Base-by-base conservation (phyloP, 2,329 filamentous ascomycete genomes). In the Paecilomyces niveus region DNA sequence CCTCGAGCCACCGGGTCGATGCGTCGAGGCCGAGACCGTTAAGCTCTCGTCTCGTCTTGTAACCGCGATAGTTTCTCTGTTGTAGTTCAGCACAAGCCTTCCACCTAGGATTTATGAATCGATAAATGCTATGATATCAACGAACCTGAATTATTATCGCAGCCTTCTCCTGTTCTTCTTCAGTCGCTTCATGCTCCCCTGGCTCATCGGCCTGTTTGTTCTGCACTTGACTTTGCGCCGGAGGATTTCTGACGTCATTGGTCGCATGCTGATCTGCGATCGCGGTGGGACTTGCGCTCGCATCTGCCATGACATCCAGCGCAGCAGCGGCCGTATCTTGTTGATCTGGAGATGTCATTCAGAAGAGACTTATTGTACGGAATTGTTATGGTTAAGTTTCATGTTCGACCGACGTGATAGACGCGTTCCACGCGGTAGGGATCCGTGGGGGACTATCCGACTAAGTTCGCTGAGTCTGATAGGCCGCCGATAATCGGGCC, bases 31-130 rank as follows among this genome's bases (percentile, higher is more conserved):
- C 57, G 54, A 55, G 58, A 39, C 61, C 57, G 53, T 61, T 53
- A 51, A 61, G 55, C 52, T 61, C 57, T 53, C 61, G 59, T 45
- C 57, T 55, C 24, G 61, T 58, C 24, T 57, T 54, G 49, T 61
- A 57, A 10, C 61, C 59, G 32, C 61, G 59, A 33, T 62, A 62
- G 26, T 57, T 57, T 29, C 59, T 61, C 59, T 62, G 26, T 7
- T n/a, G 15, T n/a, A n/a, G 18, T 45, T 45, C 8, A 45, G 35
- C 18, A 45, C 35, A 8, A 8, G 33, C 4, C 15, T n/a, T 45
- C 15, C 5, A 7, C 35, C 35, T 6, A n/a, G 6, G 15, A 3
- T 7, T 45, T 4, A 45, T 45, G 6, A n/a, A 18, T 2, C 6
- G 13, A n/a, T 18, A n/a, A n/a, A 45, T 45, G 2, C 15, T 8